Evolutionary conservation across 768 basidiomycete genomes (phyloP).

Genomic region (Sarcomyxa edulis): DNA sequence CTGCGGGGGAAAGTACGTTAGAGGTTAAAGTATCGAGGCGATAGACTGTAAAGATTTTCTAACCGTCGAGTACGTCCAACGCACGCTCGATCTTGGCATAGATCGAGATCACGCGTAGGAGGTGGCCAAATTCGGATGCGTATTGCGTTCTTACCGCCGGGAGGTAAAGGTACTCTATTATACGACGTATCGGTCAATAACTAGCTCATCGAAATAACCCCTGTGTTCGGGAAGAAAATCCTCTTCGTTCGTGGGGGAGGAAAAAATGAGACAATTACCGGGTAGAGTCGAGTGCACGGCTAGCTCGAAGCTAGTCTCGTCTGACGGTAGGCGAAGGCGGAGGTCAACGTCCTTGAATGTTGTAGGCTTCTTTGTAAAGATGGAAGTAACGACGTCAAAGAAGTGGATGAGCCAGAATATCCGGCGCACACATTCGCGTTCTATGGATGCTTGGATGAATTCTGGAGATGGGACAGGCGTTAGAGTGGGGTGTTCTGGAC

Average conservation of each 20-base stretch:
- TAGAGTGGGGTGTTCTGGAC: constrained; percentile 54
- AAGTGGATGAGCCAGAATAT: constrained; percentile 77
- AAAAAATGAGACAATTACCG: constrained; percentile 28
- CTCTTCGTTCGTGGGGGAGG: neutral
- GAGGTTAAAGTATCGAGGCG: neutral
- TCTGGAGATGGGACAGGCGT: constrained; percentile 55
- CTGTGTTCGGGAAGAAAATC: too few relatives aligned
- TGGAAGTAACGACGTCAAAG: constrained; percentile 45
- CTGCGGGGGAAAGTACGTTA: constrained; percentile 13
- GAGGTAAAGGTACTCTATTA: constrained; percentile 72
- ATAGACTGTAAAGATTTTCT: constrained; percentile 15
- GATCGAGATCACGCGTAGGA: constrained; percentile 64
- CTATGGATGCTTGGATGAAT: constrained; percentile 56
- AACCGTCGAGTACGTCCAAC: constrained; percentile 48
- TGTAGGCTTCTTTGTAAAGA: constrained; percentile 41
- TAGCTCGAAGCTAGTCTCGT: constrained; percentile 79
- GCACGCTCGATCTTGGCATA: constrained; percentile 56
- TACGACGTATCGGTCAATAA: too few relatives aligned
- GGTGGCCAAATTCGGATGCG: constrained; percentile 72
- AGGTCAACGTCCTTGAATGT: constrained; percentile 40
- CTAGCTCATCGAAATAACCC: too few relatives aligned
- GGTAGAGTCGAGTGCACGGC: constrained; percentile 52
- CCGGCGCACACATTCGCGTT: constrained; percentile 75
- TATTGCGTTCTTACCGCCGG: constrained; percentile 54
- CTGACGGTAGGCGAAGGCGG: constrained; percentile 66